These are phyloP conservation scores for Helianthus tuberosus DNA, from an alignment of 129 eudicot species.

Conservation along the genomic window DNA sequence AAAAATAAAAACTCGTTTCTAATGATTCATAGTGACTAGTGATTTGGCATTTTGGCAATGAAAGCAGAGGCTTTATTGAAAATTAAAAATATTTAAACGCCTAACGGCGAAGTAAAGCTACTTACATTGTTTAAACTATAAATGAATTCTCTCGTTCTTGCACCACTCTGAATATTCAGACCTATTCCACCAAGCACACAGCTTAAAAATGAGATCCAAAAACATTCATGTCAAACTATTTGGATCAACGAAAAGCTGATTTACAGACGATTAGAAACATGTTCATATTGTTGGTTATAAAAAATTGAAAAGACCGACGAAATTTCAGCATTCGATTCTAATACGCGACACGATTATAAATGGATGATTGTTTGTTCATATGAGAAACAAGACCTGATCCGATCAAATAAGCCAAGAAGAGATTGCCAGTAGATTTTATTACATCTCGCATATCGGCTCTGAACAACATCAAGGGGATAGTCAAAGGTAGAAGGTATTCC, in stretches of 20 bases:
- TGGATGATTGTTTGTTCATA: slow-evolving; percentile 7
- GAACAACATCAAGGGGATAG: slow-evolving; percentile 77
- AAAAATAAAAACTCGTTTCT: background rate
- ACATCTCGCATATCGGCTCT: slow-evolving; percentile 70
- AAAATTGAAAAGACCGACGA: too few species aligned
- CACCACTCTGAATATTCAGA: slow-evolving; percentile 15
- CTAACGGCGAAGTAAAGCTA: slow-evolving; percentile 18
- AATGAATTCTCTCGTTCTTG: slow-evolving; percentile 19
- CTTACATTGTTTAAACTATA: slow-evolving; percentile 17
- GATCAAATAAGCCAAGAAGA: slow-evolving; percentile 64
- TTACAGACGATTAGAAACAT: slow-evolving; percentile 8
- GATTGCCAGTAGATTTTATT: slow-evolving; percentile 53
- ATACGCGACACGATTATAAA: background rate
- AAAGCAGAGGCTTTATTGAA: background rate
- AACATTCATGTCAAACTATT: background rate
- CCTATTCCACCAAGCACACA: slow-evolving; percentile 18
- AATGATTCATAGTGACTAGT: background rate
- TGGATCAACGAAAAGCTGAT: slow-evolving; percentile 8
- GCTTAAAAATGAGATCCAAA: slow-evolving; percentile 8
- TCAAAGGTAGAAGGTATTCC: slow-evolving; percentile 61
- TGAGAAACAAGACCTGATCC: slow-evolving; percentile 70
- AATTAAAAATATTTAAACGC: background rate
- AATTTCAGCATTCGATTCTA: too few species aligned
- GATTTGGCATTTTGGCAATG: background rate
- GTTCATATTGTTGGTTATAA: background rate